Evolutionary conservation across 441 rosid genomes (phyloP).

Genomic region (Brassica balearica): DNA sequence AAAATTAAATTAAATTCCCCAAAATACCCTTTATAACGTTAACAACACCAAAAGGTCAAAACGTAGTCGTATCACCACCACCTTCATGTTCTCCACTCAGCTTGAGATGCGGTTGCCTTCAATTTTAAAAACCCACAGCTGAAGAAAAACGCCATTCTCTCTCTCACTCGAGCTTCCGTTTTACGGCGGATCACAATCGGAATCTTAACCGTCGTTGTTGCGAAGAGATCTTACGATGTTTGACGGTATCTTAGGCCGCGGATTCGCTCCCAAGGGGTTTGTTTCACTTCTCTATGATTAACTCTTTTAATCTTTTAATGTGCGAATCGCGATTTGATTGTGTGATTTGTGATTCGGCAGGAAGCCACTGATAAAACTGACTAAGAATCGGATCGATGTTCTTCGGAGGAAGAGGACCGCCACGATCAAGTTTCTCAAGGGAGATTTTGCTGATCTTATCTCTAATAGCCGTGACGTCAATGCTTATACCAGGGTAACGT

Average conservation of each 20-base stretch:
- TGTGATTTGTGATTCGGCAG: conserved; percentile 44
- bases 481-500: conserved; percentile 74
- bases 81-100: conserved; percentile 30
- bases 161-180: conserved; percentile 13
- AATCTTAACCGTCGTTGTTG: conserved; percentile 20
- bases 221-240: conserved; percentile 53
- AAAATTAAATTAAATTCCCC: not conserved
- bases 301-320: not conserved
- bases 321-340: conserved; percentile 3
- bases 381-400: conserved; percentile 86
- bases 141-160: not conserved
- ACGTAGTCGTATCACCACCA: conserved; percentile 32
- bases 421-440: conserved; percentile 80
- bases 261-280: conserved; percentile 78
- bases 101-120: conserved; percentile 29
- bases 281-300: conserved; percentile 6
- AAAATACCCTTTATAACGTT: conserved; percentile 38
- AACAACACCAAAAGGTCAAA: conserved; percentile 28
- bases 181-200: not conserved
- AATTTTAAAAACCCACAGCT: conserved; percentile 10
- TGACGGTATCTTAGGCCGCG: conserved; percentile 81
- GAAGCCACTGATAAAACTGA: conserved; percentile 77
- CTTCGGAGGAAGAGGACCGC: conserved; percentile 84
- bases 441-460: conserved; percentile 90
- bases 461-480: conserved; percentile 80